Percentiles rank a stretch among this genome's conserved stretches.
Evolutionary conservation across 345 rosid genomes (phyloP).

Genomic region (Hypericum perforatum): DNA sequence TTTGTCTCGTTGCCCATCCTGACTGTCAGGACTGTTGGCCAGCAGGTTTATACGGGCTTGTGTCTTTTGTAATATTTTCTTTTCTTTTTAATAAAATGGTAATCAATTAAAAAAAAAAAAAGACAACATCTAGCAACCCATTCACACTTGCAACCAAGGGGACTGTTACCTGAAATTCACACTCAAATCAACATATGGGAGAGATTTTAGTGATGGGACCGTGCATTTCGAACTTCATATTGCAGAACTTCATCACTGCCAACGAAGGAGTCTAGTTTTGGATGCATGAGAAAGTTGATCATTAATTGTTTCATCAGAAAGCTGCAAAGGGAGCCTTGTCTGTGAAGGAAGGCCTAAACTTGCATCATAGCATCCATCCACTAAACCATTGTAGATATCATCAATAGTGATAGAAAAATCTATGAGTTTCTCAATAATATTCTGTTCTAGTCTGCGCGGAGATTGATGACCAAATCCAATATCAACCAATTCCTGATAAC

Average conservation of each 20-base stretch:
- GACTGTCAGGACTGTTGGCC: too few relatives aligned
- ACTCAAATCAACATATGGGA: constrained; percentile 63
- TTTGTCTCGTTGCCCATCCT: too few relatives aligned
- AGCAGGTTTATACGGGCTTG: too few relatives aligned
- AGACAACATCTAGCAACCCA: too few relatives aligned
- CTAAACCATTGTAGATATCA: constrained; percentile 57
- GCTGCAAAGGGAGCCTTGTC: constrained; percentile 33
- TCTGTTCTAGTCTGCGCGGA: constrained; percentile 70
- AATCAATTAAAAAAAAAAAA: too few relatives aligned
- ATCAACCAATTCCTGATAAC: constrained; percentile 54
- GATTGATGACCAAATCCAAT: constrained; percentile 59
- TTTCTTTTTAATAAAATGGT: too few relatives aligned
- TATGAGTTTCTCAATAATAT: constrained; percentile 75
- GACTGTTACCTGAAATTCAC: constrained; percentile 64
- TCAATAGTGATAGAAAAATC: constrained; percentile 66
- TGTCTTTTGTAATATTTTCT: too few relatives aligned
- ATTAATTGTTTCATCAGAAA: constrained; percentile 53
- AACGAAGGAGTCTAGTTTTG: too few relatives aligned
- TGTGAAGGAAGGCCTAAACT: constrained; percentile 30
- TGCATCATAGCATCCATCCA: constrained; percentile 34
- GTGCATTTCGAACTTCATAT: constrained; percentile 54
- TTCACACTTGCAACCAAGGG: too few relatives aligned
- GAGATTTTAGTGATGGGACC: constrained; percentile 54
- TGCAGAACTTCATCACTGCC: too few relatives aligned
- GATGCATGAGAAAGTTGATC: too few relatives aligned